Conservation (phyloP, 1,139 yeast species). For the Hyphopichia wangnamkhiaoensis region DNA sequence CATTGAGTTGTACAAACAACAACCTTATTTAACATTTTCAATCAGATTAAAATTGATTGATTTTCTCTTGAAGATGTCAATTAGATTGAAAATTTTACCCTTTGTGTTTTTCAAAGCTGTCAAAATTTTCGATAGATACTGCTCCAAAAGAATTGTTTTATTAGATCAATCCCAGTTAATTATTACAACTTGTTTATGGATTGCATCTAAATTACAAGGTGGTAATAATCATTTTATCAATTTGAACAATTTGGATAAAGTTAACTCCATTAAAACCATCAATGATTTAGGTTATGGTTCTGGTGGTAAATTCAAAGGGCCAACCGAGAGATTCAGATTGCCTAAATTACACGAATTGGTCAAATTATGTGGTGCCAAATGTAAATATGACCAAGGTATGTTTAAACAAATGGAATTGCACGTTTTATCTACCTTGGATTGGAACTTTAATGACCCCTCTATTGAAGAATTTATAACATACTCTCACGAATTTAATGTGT, state of each 20-base stretch:
- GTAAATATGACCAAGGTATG: slow-evolving; percentile 63
- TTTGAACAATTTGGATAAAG: slow-evolving; percentile 34
- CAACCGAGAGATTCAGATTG: slow-evolving; percentile 65
- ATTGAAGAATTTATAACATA: slow-evolving; percentile 51
- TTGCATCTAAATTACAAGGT: slow-evolving; percentile 64
- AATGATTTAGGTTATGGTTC: slow-evolving; percentile 47
- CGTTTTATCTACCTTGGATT: slow-evolving; percentile 58
- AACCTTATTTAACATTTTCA: slow-evolving; percentile 59
- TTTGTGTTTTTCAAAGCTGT: slow-evolving; percentile 62
- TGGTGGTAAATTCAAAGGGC: slow-evolving; percentile 65
- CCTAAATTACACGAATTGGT: slow-evolving; percentile 65
- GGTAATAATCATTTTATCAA: slow-evolving; percentile 71
- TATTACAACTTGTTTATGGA: slow-evolving; percentile 67
- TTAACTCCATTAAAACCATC: slow-evolving; percentile 34
- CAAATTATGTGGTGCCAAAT: slow-evolving; percentile 58
- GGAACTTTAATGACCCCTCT: slow-evolving; percentile 62
- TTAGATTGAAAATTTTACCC: slow-evolving; percentile 58
- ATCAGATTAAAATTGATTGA: slow-evolving; percentile 55
- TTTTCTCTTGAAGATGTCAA: slow-evolving; percentile 58
- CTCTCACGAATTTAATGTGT: slow-evolving; percentile 33
- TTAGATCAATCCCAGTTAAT: slow-evolving; percentile 64
- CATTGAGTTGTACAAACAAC: slow-evolving; percentile 56
- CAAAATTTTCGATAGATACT: slow-evolving; percentile 63
- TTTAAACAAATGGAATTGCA: slow-evolving; percentile 56
- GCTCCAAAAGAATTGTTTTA: slow-evolving; percentile 62